Conservation (phyloP, 257 asterid species). For the Cordia subcordata region DNA sequence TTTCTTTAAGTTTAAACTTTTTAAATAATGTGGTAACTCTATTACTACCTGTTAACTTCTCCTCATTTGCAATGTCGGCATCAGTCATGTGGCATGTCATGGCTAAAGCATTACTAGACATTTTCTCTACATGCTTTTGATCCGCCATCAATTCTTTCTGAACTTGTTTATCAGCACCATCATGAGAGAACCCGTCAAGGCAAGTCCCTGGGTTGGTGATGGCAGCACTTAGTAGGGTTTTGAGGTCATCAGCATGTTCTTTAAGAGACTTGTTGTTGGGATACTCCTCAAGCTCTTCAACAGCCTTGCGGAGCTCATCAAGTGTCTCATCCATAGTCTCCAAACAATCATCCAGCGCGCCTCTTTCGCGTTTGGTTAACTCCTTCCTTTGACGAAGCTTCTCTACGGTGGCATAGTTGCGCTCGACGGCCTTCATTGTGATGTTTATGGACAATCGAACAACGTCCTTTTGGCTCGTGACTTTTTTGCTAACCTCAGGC, state of each 20-base stretch:
- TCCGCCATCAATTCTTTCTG: conserved; percentile 47
- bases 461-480: conserved; percentile 44
- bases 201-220: conserved; percentile 81
- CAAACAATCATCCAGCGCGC: conserved; percentile 65
- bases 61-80: conserved; percentile 40
- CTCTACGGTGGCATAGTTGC: conserved; percentile 46
- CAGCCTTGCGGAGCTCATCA: conserved; percentile 58
- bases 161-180: conserved; percentile 36
- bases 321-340: conserved; percentile 54
- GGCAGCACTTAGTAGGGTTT: conserved; percentile 66
- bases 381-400: conserved; percentile 24
- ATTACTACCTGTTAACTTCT: conserved; percentile 11
- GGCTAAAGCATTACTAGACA: conserved; percentile 77
- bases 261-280: conserved; percentile 48
- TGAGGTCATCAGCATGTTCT: conserved; percentile 67
- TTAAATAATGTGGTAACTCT: no score
- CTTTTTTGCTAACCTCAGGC: conserved; percentile 12
- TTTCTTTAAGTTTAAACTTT: no score
- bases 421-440: conserved; percentile 47
- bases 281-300: conserved; percentile 39
- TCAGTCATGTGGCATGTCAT: conserved; percentile 76
- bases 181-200: conserved; percentile 80
- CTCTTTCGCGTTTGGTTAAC: conserved; percentile 46
- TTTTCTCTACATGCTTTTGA: conserved; percentile 47
- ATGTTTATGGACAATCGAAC: conserved; percentile 44